phyloP scores from a whole-genome alignment of 768 basidiomycete species.

The Leucosporidium scottii region DNA sequence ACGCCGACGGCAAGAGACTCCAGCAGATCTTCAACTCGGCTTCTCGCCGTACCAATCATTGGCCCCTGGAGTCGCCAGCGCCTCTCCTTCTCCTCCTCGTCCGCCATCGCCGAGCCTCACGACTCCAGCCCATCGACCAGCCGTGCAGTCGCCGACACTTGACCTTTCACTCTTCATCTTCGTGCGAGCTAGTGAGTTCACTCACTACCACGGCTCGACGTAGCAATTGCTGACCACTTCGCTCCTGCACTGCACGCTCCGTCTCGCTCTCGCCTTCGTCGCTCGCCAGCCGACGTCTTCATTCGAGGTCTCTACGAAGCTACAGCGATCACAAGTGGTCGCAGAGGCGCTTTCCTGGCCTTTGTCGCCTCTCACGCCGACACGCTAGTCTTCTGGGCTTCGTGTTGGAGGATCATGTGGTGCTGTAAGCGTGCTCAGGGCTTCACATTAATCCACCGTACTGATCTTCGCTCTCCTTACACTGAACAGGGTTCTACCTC shows the following conservation, averaged over 20 bases:
- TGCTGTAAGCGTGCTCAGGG: neutral
- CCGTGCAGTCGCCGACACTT: constrained; percentile 19
- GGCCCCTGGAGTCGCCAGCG: too few relatives aligned
- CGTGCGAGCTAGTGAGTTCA: constrained; percentile 17
- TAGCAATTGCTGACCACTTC: neutral
- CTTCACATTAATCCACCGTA: neutral
- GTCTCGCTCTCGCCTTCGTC: neutral
- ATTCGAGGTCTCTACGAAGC: constrained; percentile 10
- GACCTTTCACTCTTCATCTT: constrained; percentile 35
- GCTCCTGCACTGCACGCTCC: neutral
- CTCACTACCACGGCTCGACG: too few relatives aligned
- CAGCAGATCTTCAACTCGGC: too few relatives aligned
- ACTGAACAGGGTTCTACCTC: constrained; percentile 21
- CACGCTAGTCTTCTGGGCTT: constrained; percentile 25
- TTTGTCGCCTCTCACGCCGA: constrained; percentile 22
- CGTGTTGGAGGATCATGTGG: constrained; percentile 26
- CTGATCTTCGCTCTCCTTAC: neutral
- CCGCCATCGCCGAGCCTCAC: neutral
- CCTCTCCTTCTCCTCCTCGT: neutral
- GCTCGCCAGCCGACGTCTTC: constrained; percentile 15
- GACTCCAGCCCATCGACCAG: neutral
- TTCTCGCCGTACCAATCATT: neutral
- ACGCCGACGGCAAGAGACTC: neutral
- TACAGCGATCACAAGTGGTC: neutral
- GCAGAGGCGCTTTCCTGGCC: neutral